phyloP scores from a whole-genome alignment of 495 filamentous ascomycete species.

The Hypoxylon intermedium region DNA sequence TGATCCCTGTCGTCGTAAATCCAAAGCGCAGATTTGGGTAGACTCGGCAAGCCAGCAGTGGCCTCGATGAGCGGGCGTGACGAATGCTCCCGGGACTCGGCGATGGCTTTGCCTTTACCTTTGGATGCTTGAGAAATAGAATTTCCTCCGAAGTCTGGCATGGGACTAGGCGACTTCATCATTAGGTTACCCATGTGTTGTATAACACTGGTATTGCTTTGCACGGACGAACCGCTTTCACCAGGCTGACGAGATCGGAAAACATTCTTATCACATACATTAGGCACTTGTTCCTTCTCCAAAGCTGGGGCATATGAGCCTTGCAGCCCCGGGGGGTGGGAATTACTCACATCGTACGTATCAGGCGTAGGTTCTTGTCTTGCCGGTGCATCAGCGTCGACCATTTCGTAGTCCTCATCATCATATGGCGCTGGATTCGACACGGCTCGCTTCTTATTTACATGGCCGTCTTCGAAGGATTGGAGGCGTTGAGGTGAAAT shows the following conservation, averaged over 20 bases:
- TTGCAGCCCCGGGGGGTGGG: slow-evolving; percentile 41
- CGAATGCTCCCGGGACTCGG: slow-evolving; percentile 33
- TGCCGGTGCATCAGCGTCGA: slow-evolving; percentile 45
- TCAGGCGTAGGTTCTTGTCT: slow-evolving; percentile 40
- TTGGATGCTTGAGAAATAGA: slow-evolving; percentile 34
- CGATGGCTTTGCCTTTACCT: slow-evolving; percentile 44
- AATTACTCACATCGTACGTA: slow-evolving; percentile 15
- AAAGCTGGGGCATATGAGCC: slow-evolving; percentile 39
- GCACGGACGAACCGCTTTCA: slow-evolving; percentile 36
- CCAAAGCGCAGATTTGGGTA: slow-evolving; percentile 52
- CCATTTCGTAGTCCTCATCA: slow-evolving; percentile 56
- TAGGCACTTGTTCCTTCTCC: slow-evolving; percentile 38
- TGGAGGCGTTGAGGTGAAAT: slow-evolving; percentile 41
- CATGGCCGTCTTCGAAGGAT: slow-evolving; percentile 49
- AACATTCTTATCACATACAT: slow-evolving; percentile 41
- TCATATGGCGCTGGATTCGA: slow-evolving; percentile 37
- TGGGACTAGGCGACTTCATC: slow-evolving; percentile 43
- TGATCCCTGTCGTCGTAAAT: slow-evolving; percentile 49
- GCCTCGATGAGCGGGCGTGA: slow-evolving; percentile 40
- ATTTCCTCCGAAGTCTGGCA: slow-evolving; percentile 29
- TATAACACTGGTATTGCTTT: slow-evolving; percentile 31
- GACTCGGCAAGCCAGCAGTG: slow-evolving; percentile 14
- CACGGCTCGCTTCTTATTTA: slow-evolving; percentile 56
- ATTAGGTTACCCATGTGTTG: slow-evolving; percentile 33
- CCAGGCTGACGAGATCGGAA: slow-evolving; percentile 44